Evolutionary conservation across 202 grass and related monocot genomes (phyloP), one percentile per base, ranked within the genome.

Genomic region (Zizania palustris): DNA sequence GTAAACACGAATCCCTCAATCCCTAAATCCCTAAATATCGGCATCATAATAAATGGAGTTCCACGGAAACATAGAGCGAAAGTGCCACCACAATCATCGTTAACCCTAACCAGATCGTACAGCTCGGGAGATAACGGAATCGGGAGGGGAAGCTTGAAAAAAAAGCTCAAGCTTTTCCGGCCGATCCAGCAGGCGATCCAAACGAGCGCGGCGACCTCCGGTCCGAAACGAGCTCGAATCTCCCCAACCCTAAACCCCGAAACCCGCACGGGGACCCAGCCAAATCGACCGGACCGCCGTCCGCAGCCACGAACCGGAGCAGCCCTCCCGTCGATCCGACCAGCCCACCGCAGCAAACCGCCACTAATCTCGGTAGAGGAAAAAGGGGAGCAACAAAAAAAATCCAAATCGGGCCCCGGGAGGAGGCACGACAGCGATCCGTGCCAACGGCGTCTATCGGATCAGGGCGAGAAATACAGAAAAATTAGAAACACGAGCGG

Each of bases 91-190:
- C 13, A 51, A 63, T 57, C 13, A 81, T 81, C 36, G 18, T 63
- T 54, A 81, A 72, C 67, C 67, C 57, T 80, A 80, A 37, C 66
- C 13, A 19, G 34, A 72, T 54, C 57, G 67, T 63, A 72, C 67
- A 43, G 67, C 6, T 21, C 18, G 35, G 10, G 57, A 51, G 67
- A 69, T 72, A 19, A 72, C 42, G 54, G 60, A 71, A 80, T 71
- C 57, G 50, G n/a, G 44, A 65, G 7, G 28, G 49, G 0, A 3
- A 80, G 55, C 78, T 53, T 55, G 19, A 9, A 15, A 40, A 49
- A 71, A 71, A 53, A 41, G 18, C 57, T 34, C 12, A 14, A 18
- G 67, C 28, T 65, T 80, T 62, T 41, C 18, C 39, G 45, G 57
- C 1, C 35, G 67, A 80, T 72, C 78, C 57, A 63, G 44, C 19